Base-by-base conservation (phyloP, 2,329 filamentous ascomycete genomes). In the Fusarium chlamydosporum region DNA sequence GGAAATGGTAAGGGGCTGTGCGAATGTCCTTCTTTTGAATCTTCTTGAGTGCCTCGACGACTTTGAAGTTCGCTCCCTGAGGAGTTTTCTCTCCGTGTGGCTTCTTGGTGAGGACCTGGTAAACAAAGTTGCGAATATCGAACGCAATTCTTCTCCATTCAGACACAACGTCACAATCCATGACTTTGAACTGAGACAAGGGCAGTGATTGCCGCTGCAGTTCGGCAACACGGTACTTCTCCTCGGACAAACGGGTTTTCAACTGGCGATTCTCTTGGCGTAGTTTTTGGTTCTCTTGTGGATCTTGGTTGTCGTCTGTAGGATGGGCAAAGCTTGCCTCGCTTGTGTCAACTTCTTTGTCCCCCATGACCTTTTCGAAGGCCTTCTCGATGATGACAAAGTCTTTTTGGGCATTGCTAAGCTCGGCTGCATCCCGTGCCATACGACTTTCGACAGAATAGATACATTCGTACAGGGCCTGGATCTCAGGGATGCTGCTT, bases 71-170 rank as follows among this genome's bases (percentile, higher is more conserved):
- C 13, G 61, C 31, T 5, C n/a, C 53, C 1, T 7, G n/a, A 8
- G 66, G 61, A 2, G 52, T 12, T 8, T 10, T 1, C 1, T 31
- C 16, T 8, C 61, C 27, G 42, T 23, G n/a, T 3, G 67, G 67
- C 4, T 48, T 27, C 16, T 42, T 51, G 23, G 56, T 69, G 27
- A 70, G 41, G 7, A 46, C n/a, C 23, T 56, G 52, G 3, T 10
- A 7, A 23, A 35, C 48, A 12, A 69, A 69, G n/a, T 45, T 23
- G 4, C 56, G 38, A 13, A 69, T 70, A 1, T 41, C 26, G 4
- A 45, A 33, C 10, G 41, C 63, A 2, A 69, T 56, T 1, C 4
- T 2, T 2, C 27, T 16, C 66, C 66, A 69, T 7, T 20, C 9
- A 4, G 1, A 7, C 9, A 29, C 20, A 7, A 45, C 63, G 7